Evolutionary conservation across 2,329 filamentous ascomycete species (phyloP).

Genomic region (Exophiala mesophila): DNA sequence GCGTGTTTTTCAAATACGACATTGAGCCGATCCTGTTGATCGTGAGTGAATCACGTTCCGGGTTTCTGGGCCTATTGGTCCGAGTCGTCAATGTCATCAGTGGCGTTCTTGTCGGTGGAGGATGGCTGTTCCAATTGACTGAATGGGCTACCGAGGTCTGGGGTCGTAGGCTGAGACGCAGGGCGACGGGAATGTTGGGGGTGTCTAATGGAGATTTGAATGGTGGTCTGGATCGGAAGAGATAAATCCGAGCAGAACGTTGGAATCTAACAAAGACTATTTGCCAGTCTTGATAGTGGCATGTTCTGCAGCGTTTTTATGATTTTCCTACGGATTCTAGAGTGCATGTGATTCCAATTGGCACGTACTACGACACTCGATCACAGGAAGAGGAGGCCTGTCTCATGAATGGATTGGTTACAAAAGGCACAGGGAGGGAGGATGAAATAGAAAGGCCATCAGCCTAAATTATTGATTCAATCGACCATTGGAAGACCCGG

Average conservation of each 20-base stretch:
- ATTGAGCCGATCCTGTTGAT: constrained; percentile 91
- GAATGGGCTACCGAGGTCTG: constrained; percentile 63
- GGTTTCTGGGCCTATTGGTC: constrained; percentile 69
- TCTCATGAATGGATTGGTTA: too few relatives aligned
- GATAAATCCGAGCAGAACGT: constrained; percentile 3
- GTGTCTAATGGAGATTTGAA: constrained; percentile 16
- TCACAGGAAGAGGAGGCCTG: too few relatives aligned
- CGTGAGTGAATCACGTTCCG: constrained; percentile 74
- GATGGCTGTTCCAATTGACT: constrained; percentile 83
- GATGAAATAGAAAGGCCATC: too few relatives aligned
- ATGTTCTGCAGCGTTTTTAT: too few relatives aligned
- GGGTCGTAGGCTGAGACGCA: constrained; percentile 37
- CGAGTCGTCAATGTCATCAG: constrained; percentile 85
- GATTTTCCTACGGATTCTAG: too few relatives aligned
- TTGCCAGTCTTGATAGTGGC: too few relatives aligned
- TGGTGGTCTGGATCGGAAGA: constrained; percentile 42
- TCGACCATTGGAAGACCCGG: too few relatives aligned
- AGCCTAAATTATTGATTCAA: too few relatives aligned
- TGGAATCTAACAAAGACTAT: too few relatives aligned
- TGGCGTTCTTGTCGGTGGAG: constrained; percentile 85
- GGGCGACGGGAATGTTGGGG: constrained; percentile 25
- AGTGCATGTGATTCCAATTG: too few relatives aligned
- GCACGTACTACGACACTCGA: too few relatives aligned
- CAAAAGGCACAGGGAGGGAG: too few relatives aligned
- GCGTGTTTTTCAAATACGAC: constrained; percentile 97